Evolutionary conservation across 2,329 filamentous ascomycete genomes (phyloP).

Genomic region (Cladosporium sp.): DNA sequence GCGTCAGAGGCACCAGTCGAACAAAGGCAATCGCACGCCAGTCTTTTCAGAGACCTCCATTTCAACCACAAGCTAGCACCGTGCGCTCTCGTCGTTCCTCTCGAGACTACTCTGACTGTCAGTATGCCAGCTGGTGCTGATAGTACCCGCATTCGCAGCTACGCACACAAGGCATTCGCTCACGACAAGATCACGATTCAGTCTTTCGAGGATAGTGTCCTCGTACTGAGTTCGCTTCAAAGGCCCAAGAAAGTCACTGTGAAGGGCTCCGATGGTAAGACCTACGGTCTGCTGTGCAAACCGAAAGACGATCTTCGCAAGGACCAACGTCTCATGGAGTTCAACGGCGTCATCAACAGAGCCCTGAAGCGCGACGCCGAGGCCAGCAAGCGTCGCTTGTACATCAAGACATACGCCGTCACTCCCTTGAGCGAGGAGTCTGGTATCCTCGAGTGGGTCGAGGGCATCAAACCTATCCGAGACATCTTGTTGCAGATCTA

Average conservation of each 20-base stretch:
- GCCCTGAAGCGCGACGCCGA: slow-evolving; percentile 90
- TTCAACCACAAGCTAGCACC: slow-evolving; percentile 85
- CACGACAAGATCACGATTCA: slow-evolving; percentile 81
- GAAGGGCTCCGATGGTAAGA: slow-evolving; percentile 82
- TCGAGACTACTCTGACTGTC: slow-evolving; percentile 81
- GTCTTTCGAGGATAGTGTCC: slow-evolving; percentile 80
- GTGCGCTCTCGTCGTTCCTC: slow-evolving; percentile 82
- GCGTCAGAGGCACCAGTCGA: slow-evolving; percentile 80
- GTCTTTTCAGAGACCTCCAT: slow-evolving; percentile 72
- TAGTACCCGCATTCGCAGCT: slow-evolving; percentile 62
- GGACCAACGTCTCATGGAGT: slow-evolving; percentile 98
- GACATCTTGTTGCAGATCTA: slow-evolving; percentile 85
- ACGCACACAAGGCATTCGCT: slow-evolving; percentile 77
- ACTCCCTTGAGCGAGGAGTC: slow-evolving; percentile 97
- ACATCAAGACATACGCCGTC: slow-evolving; percentile 96
- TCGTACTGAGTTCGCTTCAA: slow-evolving; percentile 87
- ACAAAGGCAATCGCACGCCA: slow-evolving; percentile 70
- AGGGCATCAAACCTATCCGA: slow-evolving; percentile 88
- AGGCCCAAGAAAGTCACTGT: slow-evolving; percentile 89
- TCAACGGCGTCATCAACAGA: slow-evolving; percentile 97
- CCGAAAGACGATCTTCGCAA: slow-evolving; percentile 97
- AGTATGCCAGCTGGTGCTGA: slow-evolving; percentile 74
- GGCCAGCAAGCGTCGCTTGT: slow-evolving; percentile 83
- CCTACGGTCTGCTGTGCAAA: slow-evolving; percentile 91
- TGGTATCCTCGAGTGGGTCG: slow-evolving; percentile 97